phyloP scores from a whole-genome alignment of 805 yeast species.

The Candida koratica region DNA sequence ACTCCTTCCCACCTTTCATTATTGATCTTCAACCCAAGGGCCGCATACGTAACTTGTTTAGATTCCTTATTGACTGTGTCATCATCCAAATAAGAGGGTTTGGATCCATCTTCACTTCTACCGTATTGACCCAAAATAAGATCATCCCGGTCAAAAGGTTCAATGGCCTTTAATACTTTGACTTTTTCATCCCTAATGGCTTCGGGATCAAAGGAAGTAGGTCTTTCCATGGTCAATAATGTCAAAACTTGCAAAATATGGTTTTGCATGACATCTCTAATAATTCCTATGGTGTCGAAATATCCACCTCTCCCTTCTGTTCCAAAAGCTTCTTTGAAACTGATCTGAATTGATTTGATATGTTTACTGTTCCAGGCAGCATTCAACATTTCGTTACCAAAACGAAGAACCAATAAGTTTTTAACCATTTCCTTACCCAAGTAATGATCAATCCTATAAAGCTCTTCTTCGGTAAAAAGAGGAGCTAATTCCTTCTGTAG shows the following conservation, averaged over 20 bases:
- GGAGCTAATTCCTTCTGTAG: constrained; percentile 79
- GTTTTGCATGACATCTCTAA: constrained; percentile 98
- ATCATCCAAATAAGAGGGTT: constrained; percentile 91
- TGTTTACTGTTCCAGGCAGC: constrained; percentile 87
- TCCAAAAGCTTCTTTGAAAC: constrained; percentile 97
- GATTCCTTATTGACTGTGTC: constrained; percentile 79
- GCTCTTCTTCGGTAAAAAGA: constrained; percentile 82
- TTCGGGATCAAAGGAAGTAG: constrained; percentile 86
- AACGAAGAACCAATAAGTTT: constrained; percentile 82
- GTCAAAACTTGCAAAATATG: constrained; percentile 92
- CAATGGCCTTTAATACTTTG: constrained; percentile 78
- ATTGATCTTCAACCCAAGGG: constrained; percentile 68
- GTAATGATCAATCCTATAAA: constrained; percentile 95
- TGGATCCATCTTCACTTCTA: constrained; percentile 77
- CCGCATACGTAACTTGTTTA: constrained; percentile 90
- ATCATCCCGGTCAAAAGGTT: constrained; percentile 60
- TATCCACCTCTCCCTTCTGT: constrained; percentile 99
- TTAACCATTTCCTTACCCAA: constrained; percentile 98
- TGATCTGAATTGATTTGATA: constrained; percentile 77
- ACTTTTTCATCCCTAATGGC: constrained; percentile 95
- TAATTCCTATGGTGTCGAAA: constrained; percentile 91
- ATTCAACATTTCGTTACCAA: constrained; percentile 82
- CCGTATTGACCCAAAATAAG: constrained; percentile 85
- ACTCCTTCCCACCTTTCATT: constrained; percentile 99
- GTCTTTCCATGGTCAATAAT: constrained; percentile 91